phyloP scores from a whole-genome alignment of 2,329 filamentous ascomycete genomes.

The Hortaea werneckii region DNA sequence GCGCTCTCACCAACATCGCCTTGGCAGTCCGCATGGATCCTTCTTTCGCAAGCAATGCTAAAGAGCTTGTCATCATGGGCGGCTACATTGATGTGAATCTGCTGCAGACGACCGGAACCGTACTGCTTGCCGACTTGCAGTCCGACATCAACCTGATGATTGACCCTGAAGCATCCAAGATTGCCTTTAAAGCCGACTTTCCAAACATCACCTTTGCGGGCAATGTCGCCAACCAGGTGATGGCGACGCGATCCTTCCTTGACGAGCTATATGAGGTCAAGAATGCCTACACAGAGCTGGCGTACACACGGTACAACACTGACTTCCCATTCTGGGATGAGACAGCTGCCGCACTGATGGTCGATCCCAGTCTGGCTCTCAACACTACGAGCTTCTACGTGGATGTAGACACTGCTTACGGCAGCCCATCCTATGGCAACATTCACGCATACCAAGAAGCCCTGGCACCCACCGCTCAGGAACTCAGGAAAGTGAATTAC shows the following conservation, averaged over 20 bases:
- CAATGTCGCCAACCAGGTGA: constrained; percentile 40
- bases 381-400: constrained; percentile 33
- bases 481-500: constrained; percentile 31
- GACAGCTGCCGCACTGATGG: constrained; percentile 33
- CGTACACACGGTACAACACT: constrained; percentile 30
- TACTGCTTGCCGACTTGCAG: constrained; percentile 18
- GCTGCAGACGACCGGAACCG: constrained; percentile 18
- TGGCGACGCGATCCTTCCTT: constrained; percentile 30
- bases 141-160: constrained; percentile 41
- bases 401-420: constrained; percentile 34
- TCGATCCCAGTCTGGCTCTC: constrained; percentile 29
- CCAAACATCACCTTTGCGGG: constrained; percentile 36
- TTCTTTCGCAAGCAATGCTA: constrained; percentile 36
- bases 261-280: constrained; percentile 29
- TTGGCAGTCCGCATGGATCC: constrained; percentile 38
- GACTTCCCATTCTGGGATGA: constrained; percentile 39
- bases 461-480: constrained; percentile 25
- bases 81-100: constrained; percentile 37
- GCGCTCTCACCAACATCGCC: constrained; percentile 41
- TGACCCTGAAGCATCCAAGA: constrained; percentile 42
- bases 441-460: constrained; percentile 35
- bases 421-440: constrained; percentile 33
- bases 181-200: constrained; percentile 38
- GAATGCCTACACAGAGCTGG: constrained; percentile 30
- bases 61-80: constrained; percentile 42